Conservation (phyloP, 139 green algal species). For the Zygnema cylindricum region DNA sequence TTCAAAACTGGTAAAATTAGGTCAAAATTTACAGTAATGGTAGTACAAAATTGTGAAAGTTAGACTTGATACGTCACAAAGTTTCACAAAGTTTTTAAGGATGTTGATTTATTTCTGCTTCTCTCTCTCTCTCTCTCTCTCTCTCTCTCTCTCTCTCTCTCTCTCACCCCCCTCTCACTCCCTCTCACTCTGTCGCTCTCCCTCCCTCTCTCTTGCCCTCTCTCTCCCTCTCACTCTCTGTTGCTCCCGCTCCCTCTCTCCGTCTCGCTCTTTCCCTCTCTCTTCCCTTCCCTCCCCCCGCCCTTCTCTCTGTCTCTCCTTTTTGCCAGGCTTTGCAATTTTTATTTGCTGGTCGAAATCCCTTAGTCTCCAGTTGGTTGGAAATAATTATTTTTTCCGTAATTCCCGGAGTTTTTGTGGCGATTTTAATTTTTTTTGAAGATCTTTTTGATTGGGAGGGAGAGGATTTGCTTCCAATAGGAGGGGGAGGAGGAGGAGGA, state of each 20-base stretch:
- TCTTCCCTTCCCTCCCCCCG: not conserved
- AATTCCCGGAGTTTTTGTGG: conserved; percentile 36
- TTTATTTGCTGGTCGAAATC: conserved; percentile 35
- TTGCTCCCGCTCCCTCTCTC: not conserved
- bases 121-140: not conserved
- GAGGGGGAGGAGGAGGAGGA: no score
- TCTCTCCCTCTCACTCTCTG: not conserved
- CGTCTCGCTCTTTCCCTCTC: not conserved
- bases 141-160: not conserved
- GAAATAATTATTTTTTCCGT: conserved; percentile 23
- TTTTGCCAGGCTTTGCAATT: conserved; percentile 37
- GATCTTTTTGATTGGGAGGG: conserved; percentile 47
- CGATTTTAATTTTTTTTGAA: conserved; percentile 37
- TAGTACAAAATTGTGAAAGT: no score
- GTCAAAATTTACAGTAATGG: no score
- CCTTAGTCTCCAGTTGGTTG: conserved; percentile 24
- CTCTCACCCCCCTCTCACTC: not conserved
- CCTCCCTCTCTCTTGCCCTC: not conserved
- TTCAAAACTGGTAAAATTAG: no score
- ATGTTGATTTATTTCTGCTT: no score
- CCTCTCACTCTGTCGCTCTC: not conserved
- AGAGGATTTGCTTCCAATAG: conserved; percentile 31
- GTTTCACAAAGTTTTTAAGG: no score
- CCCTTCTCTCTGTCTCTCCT: conserved; percentile 4
- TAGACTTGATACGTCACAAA: no score